A percentile compares a stretch with the other conserved stretches of the same genome.
Conservation (phyloP, 129 eudicot genomes). For the Solidago caesia region DNA sequence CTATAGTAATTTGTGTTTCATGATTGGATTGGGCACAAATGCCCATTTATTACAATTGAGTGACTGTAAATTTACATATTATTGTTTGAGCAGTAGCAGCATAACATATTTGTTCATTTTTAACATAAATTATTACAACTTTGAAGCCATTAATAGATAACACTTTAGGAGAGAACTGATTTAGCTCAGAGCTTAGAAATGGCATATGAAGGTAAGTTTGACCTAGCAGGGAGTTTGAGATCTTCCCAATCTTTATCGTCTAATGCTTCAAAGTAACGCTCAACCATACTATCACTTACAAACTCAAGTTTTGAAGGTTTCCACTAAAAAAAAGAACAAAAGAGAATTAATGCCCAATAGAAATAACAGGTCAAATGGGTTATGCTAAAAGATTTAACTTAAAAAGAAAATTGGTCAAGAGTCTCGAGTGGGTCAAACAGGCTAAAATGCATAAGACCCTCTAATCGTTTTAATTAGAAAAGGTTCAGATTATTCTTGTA, state of each 20-base stretch:
- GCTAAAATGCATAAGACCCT: slow-evolving; percentile 9
- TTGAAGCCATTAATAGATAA: not conserved
- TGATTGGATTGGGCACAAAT: not conserved
- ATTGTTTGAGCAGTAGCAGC: slow-evolving; percentile 7
- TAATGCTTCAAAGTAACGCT: slow-evolving; percentile 55
- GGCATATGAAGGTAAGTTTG: slow-evolving; percentile 68
- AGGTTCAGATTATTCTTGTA: not conserved
- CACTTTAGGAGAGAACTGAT: not conserved
- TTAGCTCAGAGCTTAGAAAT: slow-evolving; percentile 74
- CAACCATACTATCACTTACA: slow-evolving; percentile 64
- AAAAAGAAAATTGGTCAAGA: not conserved
- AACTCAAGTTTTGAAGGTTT: slow-evolving; percentile 71
- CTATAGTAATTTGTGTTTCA: slow-evolving; percentile 2
- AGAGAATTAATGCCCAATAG: not conserved
- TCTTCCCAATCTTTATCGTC: slow-evolving; percentile 74
- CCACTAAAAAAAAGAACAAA: slow-evolving; percentile 53
- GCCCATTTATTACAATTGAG: slow-evolving; percentile 1
- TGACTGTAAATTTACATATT: slow-evolving; percentile 2
- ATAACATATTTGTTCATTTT: not conserved
- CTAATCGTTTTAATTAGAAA: not conserved
- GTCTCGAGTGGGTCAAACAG: not conserved
- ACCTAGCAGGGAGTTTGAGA: slow-evolving; percentile 65
- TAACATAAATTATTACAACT: not conserved
- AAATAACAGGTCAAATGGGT: not conserved
- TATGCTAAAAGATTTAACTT: not conserved